Conservation (phyloP, 768 basidiomycete genomes). For the Chalciporus piperatus region DNA sequence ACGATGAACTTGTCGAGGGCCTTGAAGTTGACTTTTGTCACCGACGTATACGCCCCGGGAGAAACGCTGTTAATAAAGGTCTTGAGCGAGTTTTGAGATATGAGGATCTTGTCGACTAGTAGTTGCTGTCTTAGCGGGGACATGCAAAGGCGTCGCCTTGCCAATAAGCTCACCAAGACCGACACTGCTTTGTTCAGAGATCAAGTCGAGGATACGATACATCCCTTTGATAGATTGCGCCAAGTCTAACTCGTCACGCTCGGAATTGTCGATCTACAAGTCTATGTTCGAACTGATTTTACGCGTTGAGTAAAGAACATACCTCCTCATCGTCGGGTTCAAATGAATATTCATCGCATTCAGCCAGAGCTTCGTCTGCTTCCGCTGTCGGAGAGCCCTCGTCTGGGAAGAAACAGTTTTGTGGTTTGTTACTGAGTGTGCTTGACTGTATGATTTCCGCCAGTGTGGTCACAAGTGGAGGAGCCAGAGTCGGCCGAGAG, state of each 20-base stretch:
- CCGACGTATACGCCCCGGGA: conserved; percentile 51
- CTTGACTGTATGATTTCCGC: too few species aligned
- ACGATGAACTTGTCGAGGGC: conserved; percentile 44
- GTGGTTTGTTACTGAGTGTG: too few species aligned
- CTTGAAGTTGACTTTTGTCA: conserved; percentile 58
- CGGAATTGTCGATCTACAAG: conserved; percentile 17
- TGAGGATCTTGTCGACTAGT: conserved; percentile 66
- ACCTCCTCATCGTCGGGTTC: not conserved
- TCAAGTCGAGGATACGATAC: conserved; percentile 53
- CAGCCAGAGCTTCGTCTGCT: not conserved
- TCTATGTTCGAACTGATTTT: not conserved
- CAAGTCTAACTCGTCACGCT: conserved; percentile 20
- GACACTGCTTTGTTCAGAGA: conserved; percentile 48
- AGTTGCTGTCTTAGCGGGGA: not conserved
- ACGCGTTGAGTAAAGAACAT: not conserved
- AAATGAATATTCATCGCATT: not conserved
- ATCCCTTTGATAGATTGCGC: conserved; percentile 40
- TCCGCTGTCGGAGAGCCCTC: too few species aligned
- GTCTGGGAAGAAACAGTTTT: too few species aligned
- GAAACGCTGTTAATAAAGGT: conserved; percentile 45
- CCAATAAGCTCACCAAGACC: conserved; percentile 42
- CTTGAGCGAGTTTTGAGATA: conserved; percentile 48
- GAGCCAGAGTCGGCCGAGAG: too few species aligned
- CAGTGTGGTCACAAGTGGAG: too few species aligned
- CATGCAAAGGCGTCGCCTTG: not conserved